Percentiles rank a stretch among this genome's conserved stretches.
These are phyloP conservation scores for Lachnellula suecica DNA, from an alignment of 2,329 filamentous ascomycete genomes.

Conservation along the genomic window DNA sequence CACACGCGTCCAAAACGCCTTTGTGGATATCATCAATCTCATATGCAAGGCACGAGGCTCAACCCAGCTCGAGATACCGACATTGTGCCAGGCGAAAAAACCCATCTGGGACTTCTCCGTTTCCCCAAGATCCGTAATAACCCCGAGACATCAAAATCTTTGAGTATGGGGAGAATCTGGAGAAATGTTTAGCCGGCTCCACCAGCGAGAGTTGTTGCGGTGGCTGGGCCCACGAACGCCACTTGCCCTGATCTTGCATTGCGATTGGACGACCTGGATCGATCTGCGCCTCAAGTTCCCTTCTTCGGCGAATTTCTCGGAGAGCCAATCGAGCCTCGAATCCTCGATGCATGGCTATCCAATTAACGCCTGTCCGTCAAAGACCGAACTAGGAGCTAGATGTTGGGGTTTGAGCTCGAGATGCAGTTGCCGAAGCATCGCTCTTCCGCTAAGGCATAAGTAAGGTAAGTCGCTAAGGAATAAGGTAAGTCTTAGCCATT, in stretches of 20 bases:
- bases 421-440: background rate
- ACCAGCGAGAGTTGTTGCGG: conserved; percentile 8
- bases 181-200: background rate
- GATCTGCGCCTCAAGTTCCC: conserved; percentile 5
- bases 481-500: no score
- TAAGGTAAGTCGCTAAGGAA: background rate
- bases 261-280: background rate
- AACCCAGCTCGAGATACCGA: background rate
- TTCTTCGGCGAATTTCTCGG: conserved; percentile 7
- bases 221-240: background rate
- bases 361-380: background rate
- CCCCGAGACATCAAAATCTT: conserved; percentile 1
- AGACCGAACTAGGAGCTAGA: conserved; percentile 1
- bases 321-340: background rate
- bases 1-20: background rate
- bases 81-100: background rate
- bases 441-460: background rate
- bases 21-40: background rate
- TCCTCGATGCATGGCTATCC: background rate
- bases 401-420: conserved; percentile 1
- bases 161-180: background rate
- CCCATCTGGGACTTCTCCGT: conserved; percentile 2
- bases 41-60: no score
- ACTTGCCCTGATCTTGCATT: background rate
- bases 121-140: conserved; percentile 1